These are phyloP conservation scores for Xylaria sp. DNA, from an alignment of 2,329 filamentous ascomycete genomes.

Conservation along the genomic window DNA sequence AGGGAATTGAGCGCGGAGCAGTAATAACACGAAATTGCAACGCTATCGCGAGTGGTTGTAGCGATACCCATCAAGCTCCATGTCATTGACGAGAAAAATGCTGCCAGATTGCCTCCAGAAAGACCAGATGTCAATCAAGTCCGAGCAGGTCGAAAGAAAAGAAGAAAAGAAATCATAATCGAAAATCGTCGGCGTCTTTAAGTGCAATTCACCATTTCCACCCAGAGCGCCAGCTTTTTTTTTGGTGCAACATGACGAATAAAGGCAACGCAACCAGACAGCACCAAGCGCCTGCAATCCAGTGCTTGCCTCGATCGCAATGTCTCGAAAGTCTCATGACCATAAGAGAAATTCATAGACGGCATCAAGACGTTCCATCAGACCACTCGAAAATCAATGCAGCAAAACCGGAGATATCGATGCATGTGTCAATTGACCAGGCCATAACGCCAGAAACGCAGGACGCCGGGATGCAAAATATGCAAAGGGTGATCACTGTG, in stretches of 20 bases:
- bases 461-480: slow-evolving; percentile 51
- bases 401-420: slow-evolving; percentile 48
- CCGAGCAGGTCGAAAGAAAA: slow-evolving; percentile 36
- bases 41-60: slow-evolving; percentile 17
- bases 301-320: slow-evolving; percentile 29
- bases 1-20: slow-evolving; percentile 22
- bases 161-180: slow-evolving; percentile 43
- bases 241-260: slow-evolving; percentile 42
- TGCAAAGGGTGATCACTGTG: slow-evolving; percentile 37
- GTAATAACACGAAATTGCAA: slow-evolving; percentile 27
- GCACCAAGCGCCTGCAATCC: slow-evolving; percentile 35
- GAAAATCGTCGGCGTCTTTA: slow-evolving; percentile 43
- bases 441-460: slow-evolving; percentile 51
- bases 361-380: slow-evolving; percentile 41
- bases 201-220: slow-evolving; percentile 43
- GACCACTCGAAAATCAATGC: slow-evolving; percentile 42
- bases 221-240: slow-evolving; percentile 43
- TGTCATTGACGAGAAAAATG: slow-evolving; percentile 42
- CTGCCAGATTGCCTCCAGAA: slow-evolving; percentile 38
- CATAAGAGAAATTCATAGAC: slow-evolving; percentile 40
- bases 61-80: slow-evolving; percentile 30
- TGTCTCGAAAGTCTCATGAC: slow-evolving; percentile 33
- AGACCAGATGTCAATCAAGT: slow-evolving; percentile 37
- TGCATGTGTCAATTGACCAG: slow-evolving; percentile 46
- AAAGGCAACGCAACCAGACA: slow-evolving; percentile 43